Conservation (phyloP, 2,329 filamentous ascomycete genomes). For the Xylaria sp. region DNA sequence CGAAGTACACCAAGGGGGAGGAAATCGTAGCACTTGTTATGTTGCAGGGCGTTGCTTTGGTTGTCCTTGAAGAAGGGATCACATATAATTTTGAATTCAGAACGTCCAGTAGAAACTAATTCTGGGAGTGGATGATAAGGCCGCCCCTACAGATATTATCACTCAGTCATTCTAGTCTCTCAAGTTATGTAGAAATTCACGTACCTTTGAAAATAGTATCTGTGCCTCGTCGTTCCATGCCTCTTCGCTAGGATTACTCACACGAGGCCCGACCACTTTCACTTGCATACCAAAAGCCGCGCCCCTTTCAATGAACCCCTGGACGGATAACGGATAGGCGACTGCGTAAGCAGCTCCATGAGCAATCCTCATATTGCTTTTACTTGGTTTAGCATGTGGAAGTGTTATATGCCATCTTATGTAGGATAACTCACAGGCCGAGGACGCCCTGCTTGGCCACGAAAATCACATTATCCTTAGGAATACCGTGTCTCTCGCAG, state of each 20-base stretch:
- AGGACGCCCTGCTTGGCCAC: neutral
- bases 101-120: neutral
- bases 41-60: neutral
- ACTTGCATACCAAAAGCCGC: conserved; percentile 1
- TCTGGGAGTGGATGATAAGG: neutral
- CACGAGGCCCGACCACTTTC: neutral
- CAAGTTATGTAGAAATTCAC: neutral
- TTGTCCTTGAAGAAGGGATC: neutral
- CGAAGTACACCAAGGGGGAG: neutral
- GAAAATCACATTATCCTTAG: neutral
- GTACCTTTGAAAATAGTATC: neutral
- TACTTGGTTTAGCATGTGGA: neutral
- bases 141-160: neutral
- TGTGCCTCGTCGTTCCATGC: neutral
- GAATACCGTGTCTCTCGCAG: neutral
- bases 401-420: neutral
- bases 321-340: neutral
- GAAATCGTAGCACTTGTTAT: neutral
- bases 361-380: neutral
- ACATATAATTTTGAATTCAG: neutral
- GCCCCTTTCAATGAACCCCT: neutral
- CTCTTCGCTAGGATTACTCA: neutral
- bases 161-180: neutral
- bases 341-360: neutral
- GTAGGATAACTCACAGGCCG: neutral